Percentiles rank a stretch among this genome's conserved stretches.
Conservation (phyloP, 257 asterid species). For the Gynochthodes officinalis region DNA sequence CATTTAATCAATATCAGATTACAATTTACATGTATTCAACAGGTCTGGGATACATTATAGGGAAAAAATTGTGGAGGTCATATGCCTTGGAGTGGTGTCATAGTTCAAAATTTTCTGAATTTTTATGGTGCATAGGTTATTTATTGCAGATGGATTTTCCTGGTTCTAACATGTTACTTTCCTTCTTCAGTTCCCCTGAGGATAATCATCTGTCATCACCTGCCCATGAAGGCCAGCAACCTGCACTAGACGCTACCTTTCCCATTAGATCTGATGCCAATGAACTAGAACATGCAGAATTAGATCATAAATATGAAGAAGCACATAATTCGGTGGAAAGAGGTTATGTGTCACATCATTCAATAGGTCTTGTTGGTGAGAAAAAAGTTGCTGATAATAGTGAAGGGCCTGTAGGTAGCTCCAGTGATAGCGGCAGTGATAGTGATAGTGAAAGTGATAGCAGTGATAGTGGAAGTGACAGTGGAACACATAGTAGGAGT, state of each 20-base stretch:
- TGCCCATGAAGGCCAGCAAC: constrained; percentile 41
- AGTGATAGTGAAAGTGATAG: constrained; percentile 66
- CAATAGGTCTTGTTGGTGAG: constrained; percentile 48
- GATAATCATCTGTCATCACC: constrained; percentile 42
- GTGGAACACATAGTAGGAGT: constrained; percentile 65
- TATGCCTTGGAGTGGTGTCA: neutral
- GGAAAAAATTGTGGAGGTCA: neutral
- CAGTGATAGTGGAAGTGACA: constrained; percentile 64
- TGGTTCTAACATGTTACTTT: constrained; percentile 9
- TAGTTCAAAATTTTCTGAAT: neutral
- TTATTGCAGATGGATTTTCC: neutral
- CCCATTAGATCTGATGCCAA: constrained; percentile 32
- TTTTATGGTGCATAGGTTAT: neutral
- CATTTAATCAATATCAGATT: neutral
- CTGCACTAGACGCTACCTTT: constrained; percentile 44
- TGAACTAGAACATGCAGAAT: constrained; percentile 44
- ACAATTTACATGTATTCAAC: neutral
- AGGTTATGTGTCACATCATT: constrained; percentile 36
- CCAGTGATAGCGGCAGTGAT: constrained; percentile 64
- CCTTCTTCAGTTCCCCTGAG: constrained; percentile 65
- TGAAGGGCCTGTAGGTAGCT: constrained; percentile 55
- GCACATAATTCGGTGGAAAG: constrained; percentile 38
- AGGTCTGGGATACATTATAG: neutral
- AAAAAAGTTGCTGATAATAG: constrained; percentile 46
- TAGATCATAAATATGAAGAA: constrained; percentile 43